Conservation (phyloP, 345 rosid genomes). For the Lepidium africanum region DNA sequence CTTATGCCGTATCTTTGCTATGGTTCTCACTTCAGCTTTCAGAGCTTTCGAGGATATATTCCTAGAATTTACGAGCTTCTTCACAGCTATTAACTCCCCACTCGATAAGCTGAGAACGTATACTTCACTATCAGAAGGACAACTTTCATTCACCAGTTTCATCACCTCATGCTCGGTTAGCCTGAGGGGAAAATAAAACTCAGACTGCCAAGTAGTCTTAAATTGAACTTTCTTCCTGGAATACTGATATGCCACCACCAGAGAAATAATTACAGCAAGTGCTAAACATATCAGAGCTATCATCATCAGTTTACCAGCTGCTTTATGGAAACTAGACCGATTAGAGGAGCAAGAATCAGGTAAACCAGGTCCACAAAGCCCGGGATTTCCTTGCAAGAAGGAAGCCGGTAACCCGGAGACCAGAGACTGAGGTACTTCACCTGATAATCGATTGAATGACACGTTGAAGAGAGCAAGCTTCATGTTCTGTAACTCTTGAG, state of each 20-base stretch:
- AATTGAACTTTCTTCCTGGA: constrained; percentile 43
- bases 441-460: constrained; percentile 70
- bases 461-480: constrained; percentile 92
- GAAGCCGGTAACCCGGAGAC: constrained; percentile 92
- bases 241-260: constrained; percentile 42
- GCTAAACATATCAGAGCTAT: constrained; percentile 56
- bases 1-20: constrained; percentile 82
- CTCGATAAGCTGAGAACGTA: constrained; percentile 55
- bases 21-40: constrained; percentile 72
- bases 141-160: constrained; percentile 60
- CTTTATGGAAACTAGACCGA: constrained; percentile 31
- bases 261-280: constrained; percentile 45
- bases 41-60: constrained; percentile 54
- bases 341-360: constrained; percentile 48
- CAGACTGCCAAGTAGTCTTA: constrained; percentile 55
- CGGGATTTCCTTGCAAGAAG: constrained; percentile 73
- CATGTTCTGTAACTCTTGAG: constrained; percentile 64
- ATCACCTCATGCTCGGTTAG: constrained; percentile 66
- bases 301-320: constrained; percentile 35
- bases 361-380: constrained; percentile 82
- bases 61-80: constrained; percentile 61
- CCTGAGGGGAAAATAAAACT: constrained; percentile 77
- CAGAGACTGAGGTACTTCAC: constrained; percentile 58
- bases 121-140: constrained; percentile 48
- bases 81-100: constrained; percentile 73